Evolutionary conservation across 192 early-diverging fungal species (phyloP), one percentile per base, ranked within the genome.

Genomic region (Rhizophagus sp.): DNA sequence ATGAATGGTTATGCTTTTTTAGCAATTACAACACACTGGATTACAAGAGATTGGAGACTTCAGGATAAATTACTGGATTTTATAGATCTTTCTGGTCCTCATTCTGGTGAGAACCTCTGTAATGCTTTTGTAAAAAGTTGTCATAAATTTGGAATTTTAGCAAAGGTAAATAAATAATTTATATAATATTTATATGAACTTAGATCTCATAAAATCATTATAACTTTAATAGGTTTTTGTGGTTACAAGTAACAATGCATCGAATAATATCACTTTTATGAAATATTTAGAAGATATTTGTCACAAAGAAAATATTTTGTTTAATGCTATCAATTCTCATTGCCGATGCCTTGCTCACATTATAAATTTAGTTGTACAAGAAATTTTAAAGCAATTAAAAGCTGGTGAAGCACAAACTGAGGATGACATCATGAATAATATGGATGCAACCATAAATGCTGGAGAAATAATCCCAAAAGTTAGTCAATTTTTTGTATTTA

Each of bases 61-160:
- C 36, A 71, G 22, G 27, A 71, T 71, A 44, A 25, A 25, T 47
- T 71, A 47, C 25, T 71, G 12, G 69, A 71, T 71, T 71, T 71
- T 71, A 41, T 44, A 41, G 33, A 71, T 71, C 34, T 71, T 71
- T 41, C 9, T 71, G 36, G 22, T 47, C 36, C 19, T 22, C 17
- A 71, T 71, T 71, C 36, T 17, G 69, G 5, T 41, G 34, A 34
- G 17, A 71, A 71, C n/a, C 13, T 71, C 4, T 71, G 69, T 41
- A 41, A 71, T 71, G 34, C 36, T 25, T 71, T 71, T 71, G 69
- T 71, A 41, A 71, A 22, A 41, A 71, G 69, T 41, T 71, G 36
- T 71, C 34, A 17, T 39, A 0, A 71, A 11, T 71, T 71, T 47
- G 41, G 22, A 71, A 71, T 47, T 71, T 47, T 71, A 41, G 12